These are phyloP conservation scores for Chlorella sorokiniana DNA, from an alignment of 139 green algal genomes.

Conservation along the genomic window DNA sequence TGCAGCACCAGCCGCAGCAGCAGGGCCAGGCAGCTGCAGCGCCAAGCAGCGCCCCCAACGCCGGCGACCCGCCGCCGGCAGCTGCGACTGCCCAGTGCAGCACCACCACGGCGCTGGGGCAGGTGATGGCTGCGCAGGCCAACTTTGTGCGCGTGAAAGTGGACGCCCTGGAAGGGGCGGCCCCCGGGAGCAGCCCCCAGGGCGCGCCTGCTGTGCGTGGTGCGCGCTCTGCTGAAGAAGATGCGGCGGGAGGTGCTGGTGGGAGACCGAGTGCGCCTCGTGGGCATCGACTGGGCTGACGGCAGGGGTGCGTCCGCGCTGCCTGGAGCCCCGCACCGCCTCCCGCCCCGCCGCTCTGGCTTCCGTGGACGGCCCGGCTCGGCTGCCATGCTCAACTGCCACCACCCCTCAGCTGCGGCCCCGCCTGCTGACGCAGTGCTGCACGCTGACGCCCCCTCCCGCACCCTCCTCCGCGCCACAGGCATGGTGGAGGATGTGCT, in stretches of 20 bases:
- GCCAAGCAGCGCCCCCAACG: neutral
- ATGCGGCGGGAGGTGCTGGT: conserved; percentile 82
- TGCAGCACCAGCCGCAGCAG: no score
- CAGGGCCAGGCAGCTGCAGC: neutral
- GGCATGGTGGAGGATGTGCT: conserved; percentile 82
- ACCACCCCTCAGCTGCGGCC: neutral
- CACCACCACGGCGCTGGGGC: conserved; percentile 11
- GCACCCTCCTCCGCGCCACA: conserved; percentile 11
- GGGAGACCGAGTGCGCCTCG: conserved; percentile 81
- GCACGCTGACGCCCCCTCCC: neutral
- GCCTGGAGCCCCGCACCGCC: no score
- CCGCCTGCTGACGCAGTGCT: neutral
- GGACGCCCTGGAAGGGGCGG: conserved; percentile 17
- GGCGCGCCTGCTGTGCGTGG: conserved; percentile 83
- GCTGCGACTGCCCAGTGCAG: neutral
- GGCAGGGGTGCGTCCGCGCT: conserved; percentile 50
- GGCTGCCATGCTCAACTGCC: no score
- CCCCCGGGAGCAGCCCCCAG: neutral
- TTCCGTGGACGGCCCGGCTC: neutral
- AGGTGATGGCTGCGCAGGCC: conserved; percentile 70
- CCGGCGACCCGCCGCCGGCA: neutral
- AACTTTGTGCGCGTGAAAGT: conserved; percentile 81
- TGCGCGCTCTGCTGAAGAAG: conserved; percentile 90
- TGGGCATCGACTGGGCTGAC: conserved; percentile 83
- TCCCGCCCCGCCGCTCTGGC: no score